Conservation (phyloP, 768 basidiomycete genomes). For the Suillus plorans region DNA sequence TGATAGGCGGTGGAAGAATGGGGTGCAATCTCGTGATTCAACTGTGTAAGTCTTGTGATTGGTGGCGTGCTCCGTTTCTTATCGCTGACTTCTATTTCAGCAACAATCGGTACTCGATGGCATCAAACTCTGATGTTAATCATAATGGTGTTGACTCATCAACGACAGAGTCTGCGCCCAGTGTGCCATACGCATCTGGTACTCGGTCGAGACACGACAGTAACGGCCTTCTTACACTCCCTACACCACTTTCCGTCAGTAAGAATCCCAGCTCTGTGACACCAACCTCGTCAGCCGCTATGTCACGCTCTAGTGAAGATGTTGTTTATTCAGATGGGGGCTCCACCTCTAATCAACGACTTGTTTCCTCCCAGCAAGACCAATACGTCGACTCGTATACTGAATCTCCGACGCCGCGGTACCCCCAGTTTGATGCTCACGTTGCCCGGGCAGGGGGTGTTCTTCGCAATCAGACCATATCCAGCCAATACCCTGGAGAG, state of each 20-base stretch:
- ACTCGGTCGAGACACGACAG: slow-evolving; percentile 66
- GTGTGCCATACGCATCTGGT: slow-evolving; percentile 30
- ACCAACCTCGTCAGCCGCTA: slow-evolving; percentile 41
- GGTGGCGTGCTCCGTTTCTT: slow-evolving; percentile 14
- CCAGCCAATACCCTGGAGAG: slow-evolving; percentile 44
- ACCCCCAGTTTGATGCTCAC: slow-evolving; percentile 40
- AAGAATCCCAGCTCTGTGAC: slow-evolving; percentile 45
- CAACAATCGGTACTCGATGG: slow-evolving; percentile 66
- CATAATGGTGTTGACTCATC: slow-evolving; percentile 57
- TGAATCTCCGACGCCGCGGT: slow-evolving; percentile 18
- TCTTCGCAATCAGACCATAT: slow-evolving; percentile 38
- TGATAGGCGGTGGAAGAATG: slow-evolving; percentile 90
- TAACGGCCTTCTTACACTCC: slow-evolving; percentile 69
- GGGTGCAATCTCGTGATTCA: slow-evolving; percentile 79
- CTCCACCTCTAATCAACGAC: slow-evolving; percentile 43
- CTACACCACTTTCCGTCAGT: slow-evolving; percentile 68
- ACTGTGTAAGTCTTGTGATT: slow-evolving; percentile 51
- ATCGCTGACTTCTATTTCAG: slow-evolving; percentile 33
- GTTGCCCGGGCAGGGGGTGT: slow-evolving; percentile 39
- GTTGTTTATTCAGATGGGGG: slow-evolving; percentile 33
- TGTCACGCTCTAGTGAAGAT: slow-evolving; percentile 47
- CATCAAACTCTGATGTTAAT: slow-evolving; percentile 76
- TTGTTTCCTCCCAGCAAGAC: slow-evolving; percentile 37
- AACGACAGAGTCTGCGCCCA: slow-evolving; percentile 56
- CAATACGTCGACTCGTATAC: slow-evolving; percentile 29